These are phyloP conservation scores for Arthrobotrys sinensis DNA, from an alignment of 2,329 filamentous ascomycete species.

Conservation along the genomic window DNA sequence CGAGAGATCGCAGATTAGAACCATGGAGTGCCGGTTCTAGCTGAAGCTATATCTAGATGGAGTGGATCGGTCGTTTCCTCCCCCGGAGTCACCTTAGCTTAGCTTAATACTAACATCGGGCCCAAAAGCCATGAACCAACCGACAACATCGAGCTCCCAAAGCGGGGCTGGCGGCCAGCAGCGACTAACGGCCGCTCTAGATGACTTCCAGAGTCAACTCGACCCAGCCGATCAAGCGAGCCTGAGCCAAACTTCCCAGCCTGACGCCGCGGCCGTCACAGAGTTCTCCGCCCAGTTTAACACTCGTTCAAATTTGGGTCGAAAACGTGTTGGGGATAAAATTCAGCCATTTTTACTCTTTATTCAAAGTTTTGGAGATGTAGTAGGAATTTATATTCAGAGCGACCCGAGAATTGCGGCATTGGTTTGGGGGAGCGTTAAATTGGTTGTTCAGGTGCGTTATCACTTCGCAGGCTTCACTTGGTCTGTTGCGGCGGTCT, in stretches of 20 bases:
- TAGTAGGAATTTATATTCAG: slow-evolving; percentile 68
- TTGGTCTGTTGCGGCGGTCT: too few relatives aligned
- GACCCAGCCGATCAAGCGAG: slow-evolving; percentile 19
- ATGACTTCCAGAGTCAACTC: slow-evolving; percentile 16
- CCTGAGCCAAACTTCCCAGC: slow-evolving; percentile 27
- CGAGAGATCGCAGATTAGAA: too few relatives aligned
- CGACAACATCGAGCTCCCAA: not conserved
- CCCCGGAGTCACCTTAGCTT: too few relatives aligned
- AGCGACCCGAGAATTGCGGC: slow-evolving; percentile 67
- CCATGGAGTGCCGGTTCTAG: too few relatives aligned
- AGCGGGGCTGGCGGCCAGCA: not conserved
- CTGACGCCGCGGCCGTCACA: slow-evolving; percentile 24
- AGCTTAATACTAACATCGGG: not conserved
- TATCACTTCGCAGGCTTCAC: too few relatives aligned
- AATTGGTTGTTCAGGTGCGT: slow-evolving; percentile 67
- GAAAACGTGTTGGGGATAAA: slow-evolving; percentile 44
- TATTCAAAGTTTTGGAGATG: slow-evolving; percentile 67
- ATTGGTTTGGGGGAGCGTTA: slow-evolving; percentile 69
- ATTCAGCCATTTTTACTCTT: slow-evolving; percentile 66
- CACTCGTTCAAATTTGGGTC: slow-evolving; percentile 12
- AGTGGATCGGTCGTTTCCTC: too few relatives aligned
- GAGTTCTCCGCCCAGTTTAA: slow-evolving; percentile 29
- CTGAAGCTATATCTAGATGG: too few relatives aligned
- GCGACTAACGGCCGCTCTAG: slow-evolving; percentile 25
- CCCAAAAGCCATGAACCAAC: not conserved